Evolutionary conservation across 371 early-diverging fungal species (phyloP), one percentile per base, ranked within the genome.

Genomic region (Haplosporangium sp.): DNA sequence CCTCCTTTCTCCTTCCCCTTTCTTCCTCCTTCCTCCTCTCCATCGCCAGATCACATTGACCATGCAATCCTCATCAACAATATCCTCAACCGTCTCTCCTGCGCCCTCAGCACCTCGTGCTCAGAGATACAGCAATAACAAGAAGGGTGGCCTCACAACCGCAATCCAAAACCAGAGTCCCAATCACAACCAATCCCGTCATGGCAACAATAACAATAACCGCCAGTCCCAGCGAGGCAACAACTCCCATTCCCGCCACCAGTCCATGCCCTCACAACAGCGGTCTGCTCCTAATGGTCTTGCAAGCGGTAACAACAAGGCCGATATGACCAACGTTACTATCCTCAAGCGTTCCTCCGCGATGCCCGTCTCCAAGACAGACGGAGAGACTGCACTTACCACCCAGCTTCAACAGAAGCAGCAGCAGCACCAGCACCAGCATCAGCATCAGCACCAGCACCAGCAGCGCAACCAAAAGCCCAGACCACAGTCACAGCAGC

Each of bases 191-290:
- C 56, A 43, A 20, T 18, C 42, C 55, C 53, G 43, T 6, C 43
- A 13, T 64, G 50, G 51, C 48, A 52, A 41, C 66, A 66, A 53
- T 21, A 64, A 64, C 65, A 46, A 45, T 43, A 16, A 62, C 23
- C 64, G 58, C 41, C 53, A 41, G 16, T 23, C 52, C 23, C 62
- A 55, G 13, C 59, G 40, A 43, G 45, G n/a, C 16, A 16, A 51
- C 36, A 62, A 56, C 9, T 62, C 70, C 40, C 66, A 71, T 16
- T 14, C 53, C 47, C 68, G 71, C 14, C 72, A 59, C n/a, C 72
- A 77, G 47, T 77, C 77, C 20, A 67, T 71, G 68, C 72, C 77
- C n/a, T 36, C 57, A 7, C 77, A 71, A 6, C 77, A 62, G 54
- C 59, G 68, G 43, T 41, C 51, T 36, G 20, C 16, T 52, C 14